Evolutionary conservation across 2,329 filamentous ascomycete species (phyloP).

Genomic region (Tolypocladium paradoxum): DNA sequence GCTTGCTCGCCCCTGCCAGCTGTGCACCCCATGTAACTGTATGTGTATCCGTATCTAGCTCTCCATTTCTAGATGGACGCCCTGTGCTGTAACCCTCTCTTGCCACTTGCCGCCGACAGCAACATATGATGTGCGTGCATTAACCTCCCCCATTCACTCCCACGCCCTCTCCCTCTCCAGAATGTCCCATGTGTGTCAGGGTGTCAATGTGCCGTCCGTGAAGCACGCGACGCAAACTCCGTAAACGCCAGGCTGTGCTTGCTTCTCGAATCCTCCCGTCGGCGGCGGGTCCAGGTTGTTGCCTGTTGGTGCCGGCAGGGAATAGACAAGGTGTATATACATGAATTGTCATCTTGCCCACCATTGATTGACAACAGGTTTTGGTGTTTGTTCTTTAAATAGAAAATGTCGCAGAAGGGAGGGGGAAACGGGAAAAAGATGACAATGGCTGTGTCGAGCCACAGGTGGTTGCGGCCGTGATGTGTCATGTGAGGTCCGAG

Average conservation of each 20-base stretch:
- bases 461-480: not conserved
- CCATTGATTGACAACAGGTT: not conserved
- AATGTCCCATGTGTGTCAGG: not conserved
- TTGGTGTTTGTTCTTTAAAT: not conserved
- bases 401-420: not conserved
- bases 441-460: not conserved
- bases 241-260: slow-evolving; percentile 4
- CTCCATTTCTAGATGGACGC: not conserved
- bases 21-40: not conserved
- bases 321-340: not conserved
- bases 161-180: not conserved
- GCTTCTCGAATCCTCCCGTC: not conserved
- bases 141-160: not conserved
- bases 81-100: not conserved
- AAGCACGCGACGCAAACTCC: slow-evolving; percentile 1
- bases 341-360: not conserved
- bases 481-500: too few species aligned
- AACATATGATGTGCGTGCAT: not conserved
- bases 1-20: not conserved
- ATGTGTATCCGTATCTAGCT: not conserved
- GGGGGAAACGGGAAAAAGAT: not conserved
- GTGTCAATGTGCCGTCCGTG: not conserved
- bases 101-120: not conserved
- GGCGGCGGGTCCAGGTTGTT: not conserved
- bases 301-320: not conserved